A percentile compares a stretch with the other conserved stretches of the same genome.
These are phyloP conservation scores for Pelargonium cotyledonis DNA, from an alignment of 441 rosid genomes.

Conservation along the genomic window DNA sequence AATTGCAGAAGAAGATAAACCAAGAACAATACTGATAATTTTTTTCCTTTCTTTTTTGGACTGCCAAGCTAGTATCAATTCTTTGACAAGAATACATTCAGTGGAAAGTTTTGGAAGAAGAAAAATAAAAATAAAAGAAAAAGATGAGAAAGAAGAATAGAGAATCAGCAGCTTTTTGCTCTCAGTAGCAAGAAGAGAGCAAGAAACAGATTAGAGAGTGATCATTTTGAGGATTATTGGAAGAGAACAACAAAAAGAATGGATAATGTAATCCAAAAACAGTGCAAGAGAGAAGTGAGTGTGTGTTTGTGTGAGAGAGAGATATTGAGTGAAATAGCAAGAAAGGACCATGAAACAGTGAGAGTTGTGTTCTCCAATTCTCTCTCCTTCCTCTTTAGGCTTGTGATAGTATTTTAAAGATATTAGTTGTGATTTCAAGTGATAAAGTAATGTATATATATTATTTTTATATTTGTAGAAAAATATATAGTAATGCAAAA, in stretches of 20 bases:
- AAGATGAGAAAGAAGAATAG: constrained; percentile 10
- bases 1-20: constrained; percentile 11
- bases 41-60: constrained; percentile 5
- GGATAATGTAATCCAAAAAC: constrained; percentile 32
- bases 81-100: constrained; percentile 14
- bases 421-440: not conserved
- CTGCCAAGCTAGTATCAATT: constrained; percentile 20
- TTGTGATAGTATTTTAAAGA: constrained; percentile 8
- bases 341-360: constrained; percentile 25
- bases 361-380: constrained; percentile 22
- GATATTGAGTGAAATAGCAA: constrained; percentile 19
- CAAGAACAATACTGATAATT: constrained; percentile 15
- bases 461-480: not conserved
- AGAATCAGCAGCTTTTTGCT: not conserved
- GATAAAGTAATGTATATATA: not conserved
- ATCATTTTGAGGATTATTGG: not conserved
- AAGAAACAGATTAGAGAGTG: constrained; percentile 5
- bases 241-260: constrained; percentile 12
- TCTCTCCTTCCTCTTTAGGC: constrained; percentile 34
- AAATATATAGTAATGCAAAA: not conserved
- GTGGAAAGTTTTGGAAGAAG: not conserved
- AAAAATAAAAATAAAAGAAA: not conserved
- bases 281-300: constrained; percentile 14
- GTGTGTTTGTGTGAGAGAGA: constrained; percentile 7
- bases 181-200: not conserved